Base-by-base conservation (phyloP, 768 basidiomycete species). In the Lentinus tigrinus region DNA sequence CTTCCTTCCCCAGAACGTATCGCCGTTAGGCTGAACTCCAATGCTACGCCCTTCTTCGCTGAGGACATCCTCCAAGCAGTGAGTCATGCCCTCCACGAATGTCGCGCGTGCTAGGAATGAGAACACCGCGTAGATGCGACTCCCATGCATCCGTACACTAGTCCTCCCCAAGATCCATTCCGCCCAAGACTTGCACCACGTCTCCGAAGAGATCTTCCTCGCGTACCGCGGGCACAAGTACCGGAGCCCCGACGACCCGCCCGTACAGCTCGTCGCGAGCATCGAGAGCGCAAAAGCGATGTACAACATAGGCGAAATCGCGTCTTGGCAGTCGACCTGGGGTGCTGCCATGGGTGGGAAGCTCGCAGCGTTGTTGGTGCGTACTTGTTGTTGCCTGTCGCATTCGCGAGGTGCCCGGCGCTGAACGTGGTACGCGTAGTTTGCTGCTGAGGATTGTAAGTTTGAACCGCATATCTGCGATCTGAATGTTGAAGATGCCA, bases 381-480 rank as follows among this genome's bases (percentile, higher is more conserved):
- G 87, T 74, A 27, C 52, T 36, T 2, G 40, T 13, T 34, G 23
- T n/a, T 31, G 31, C 11, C 31, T 31, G 8, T 19, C 13, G 11
- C 38, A 13, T 48, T 19, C 11, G 47, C 37, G 2, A 26, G 36
- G 19, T 38, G 21, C 6, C 36, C 9, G 24, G 31, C 36, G 40
- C 8, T 31, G 38, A 28, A 13, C 39, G 13, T 49, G 11, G 47
- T 42, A 14, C n/a, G 36, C 1, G 7, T 63, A 96, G 95, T 98
- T 97, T 70, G 95, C 92, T 3, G 92, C 94, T 21, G 95, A 98
- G 75, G 95, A 98, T 66, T 96, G 93, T 94, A 71, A 62, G 81
- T 42, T n/a, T n/a, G 3, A 16, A 19, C 24, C 13, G 21, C 19
- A 13, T n/a, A 21, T 16, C 42, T 3, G 42, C 17, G 42, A 16